Base-by-base conservation (phyloP, 495 filamentous ascomycete species). In the Penicillium canariense region DNA sequence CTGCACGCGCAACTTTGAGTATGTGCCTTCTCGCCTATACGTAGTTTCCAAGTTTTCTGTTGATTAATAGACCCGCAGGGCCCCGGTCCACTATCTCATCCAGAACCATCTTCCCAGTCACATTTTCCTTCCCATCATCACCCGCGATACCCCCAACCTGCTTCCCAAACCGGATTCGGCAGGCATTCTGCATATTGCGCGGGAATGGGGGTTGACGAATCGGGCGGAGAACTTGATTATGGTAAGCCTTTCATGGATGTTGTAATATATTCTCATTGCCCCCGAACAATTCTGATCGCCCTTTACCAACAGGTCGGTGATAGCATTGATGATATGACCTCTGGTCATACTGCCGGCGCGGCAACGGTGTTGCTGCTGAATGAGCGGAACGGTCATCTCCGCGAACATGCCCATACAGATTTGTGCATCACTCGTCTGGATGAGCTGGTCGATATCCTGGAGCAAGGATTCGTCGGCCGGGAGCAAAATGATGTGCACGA, bases 1-100 rank as follows among this genome's bases (percentile, higher is more conserved):
- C 55, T 96, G 92, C 73, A 98, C 94, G 5, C 79, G 94, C 62
- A 98, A 98, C 75, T 97, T 96, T 61, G 91, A 96, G 79, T 84
- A 76, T 46, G 71, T 25, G 23, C 5, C 25, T 1, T 14, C 20
- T 17, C 17, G 9, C n/a, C n/a, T n/a, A n/a, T n/a, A n/a, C n/a
- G n/a, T n/a, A 43, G 12, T 34, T 14, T 18, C 38, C 17, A 23
- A 55, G 26, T 26, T 32, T 20, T 38, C 46, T 11, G 10, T 46
- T 58, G 48, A 58, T 32, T 22, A 17, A 2, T 34, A 15, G 14
- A n/a, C 22, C 32, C 43, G 5, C 35, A 87, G 84, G 61, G 69
- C 77, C 2, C 86, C 86, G 2, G 86, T 89, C 12, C 67, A 66
- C 23, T 81, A 95, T 68, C 81, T 97, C 14, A 77, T 96, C 1